phyloP scores from a whole-genome alignment of 208 protist genomes.

The Leishmania aethiopica region DNA sequence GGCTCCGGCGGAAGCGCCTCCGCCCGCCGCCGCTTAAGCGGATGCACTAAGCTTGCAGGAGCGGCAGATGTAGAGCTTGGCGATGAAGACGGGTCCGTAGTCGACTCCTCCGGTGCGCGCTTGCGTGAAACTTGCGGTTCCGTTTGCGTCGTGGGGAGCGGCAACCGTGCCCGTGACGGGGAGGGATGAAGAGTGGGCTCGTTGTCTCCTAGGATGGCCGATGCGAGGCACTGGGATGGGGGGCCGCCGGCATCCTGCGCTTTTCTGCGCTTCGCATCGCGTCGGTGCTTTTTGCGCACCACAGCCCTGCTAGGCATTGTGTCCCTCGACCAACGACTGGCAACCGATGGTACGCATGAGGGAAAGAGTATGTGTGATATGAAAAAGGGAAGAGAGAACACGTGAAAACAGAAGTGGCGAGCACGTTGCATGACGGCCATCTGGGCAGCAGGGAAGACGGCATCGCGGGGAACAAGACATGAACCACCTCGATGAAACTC shows the following conservation, averaged over 20 bases:
- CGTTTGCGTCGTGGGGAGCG: neutral
- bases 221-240: neutral
- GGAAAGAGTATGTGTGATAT: neutral
- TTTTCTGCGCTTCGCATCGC: slow-evolving; percentile 70
- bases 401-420: neutral
- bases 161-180: neutral
- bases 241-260: slow-evolving; percentile 3
- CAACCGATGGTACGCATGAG: neutral
- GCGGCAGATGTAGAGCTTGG: neutral
- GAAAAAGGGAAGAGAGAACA: neutral
- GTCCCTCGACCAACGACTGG: neutral
- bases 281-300: slow-evolving; percentile 77
- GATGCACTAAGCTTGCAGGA: neutral
- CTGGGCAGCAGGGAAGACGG: neutral
- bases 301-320: slow-evolving; percentile 84
- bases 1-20: slow-evolving; percentile 14
- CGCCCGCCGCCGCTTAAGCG: slow-evolving; percentile 13
- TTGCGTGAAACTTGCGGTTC: slow-evolving; percentile 4
- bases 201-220: neutral
- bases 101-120: neutral
- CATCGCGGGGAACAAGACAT: too few species aligned
- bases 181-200: neutral
- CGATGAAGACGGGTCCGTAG: neutral
- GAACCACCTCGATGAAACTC: neutral
- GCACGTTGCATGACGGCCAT: neutral